Percentiles rank a stretch among this genome's conserved stretches.
phyloP scores from a whole-genome alignment of 2,329 filamentous ascomycete species.

The Alternaria gaisen region DNA sequence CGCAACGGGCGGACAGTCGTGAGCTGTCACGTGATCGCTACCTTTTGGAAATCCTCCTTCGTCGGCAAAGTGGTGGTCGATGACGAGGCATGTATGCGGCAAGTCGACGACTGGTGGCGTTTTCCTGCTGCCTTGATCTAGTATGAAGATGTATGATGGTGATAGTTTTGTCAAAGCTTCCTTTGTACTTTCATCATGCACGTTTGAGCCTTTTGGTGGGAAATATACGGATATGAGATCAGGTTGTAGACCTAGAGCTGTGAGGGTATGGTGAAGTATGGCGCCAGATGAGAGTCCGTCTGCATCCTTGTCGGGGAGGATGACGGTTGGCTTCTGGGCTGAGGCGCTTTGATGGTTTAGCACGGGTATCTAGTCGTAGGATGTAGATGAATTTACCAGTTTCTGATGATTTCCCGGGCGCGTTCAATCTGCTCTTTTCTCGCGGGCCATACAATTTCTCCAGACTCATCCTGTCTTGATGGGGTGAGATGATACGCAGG shows the following conservation, averaged over 20 bases:
- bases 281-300: conserved; percentile 72
- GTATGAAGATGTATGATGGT: conserved; percentile 68
- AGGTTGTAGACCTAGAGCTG: conserved; percentile 64
- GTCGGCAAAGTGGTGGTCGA: conserved; percentile 70
- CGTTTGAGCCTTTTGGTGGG: conserved; percentile 65
- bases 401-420: conserved; percentile 65
- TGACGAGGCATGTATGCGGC: conserved; percentile 63
- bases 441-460: conserved; percentile 69
- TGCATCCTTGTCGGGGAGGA: conserved; percentile 74
- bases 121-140: conserved; percentile 70
- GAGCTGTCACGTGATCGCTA: conserved; percentile 67
- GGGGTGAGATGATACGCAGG: conserved; percentile 45
- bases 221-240: conserved; percentile 66
- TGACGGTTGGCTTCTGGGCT: conserved; percentile 62
- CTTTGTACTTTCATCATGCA: conserved; percentile 65
- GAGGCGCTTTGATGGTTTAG: conserved; percentile 55
- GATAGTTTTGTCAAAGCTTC: conserved; percentile 59
- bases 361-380: not conserved
- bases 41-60: conserved; percentile 67
- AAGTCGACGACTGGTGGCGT: conserved; percentile 63
- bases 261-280: conserved; percentile 68
- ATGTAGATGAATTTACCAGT: conserved; percentile 58
- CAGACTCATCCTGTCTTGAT: conserved; percentile 44
- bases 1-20: conserved; percentile 70
- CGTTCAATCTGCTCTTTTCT: conserved; percentile 63